Evolutionary conservation across 495 filamentous ascomycete species (phyloP).

Genomic region (Aspergillus haitiensis): DNA sequence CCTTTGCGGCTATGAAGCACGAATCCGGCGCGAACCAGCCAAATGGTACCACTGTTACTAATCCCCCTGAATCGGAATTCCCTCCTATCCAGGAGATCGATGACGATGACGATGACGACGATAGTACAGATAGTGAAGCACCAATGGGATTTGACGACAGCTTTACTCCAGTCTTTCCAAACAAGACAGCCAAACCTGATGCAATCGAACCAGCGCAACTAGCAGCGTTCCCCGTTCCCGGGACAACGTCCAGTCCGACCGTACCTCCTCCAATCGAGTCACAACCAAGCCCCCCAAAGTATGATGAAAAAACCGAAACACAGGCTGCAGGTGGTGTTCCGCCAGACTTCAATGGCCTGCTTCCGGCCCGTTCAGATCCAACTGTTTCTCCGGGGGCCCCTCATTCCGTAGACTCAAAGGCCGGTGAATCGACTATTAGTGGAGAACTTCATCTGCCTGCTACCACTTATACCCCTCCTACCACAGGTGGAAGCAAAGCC

Average conservation of each 20-base stretch:
- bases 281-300: conserved; percentile 65
- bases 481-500: conserved; percentile 35
- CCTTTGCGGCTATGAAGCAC: conserved; percentile 47
- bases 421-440: conserved; percentile 44
- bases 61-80: conserved; percentile 63
- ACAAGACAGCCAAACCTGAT: conserved; percentile 24
- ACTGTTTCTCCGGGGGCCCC: conserved; percentile 51
- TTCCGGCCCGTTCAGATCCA: conserved; percentile 65
- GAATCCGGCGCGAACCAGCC: conserved; percentile 22
- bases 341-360: conserved; percentile 61
- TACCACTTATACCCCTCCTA: conserved; percentile 16
- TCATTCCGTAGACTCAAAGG: conserved; percentile 44
- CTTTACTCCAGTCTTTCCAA: conserved; percentile 73
- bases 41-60: conserved; percentile 27
- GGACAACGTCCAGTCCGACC: conserved; percentile 27
- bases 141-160: conserved; percentile 84
- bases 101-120: conserved; percentile 70
- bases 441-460: conserved; percentile 35
- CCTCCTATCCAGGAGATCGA: conserved; percentile 88
- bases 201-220: conserved; percentile 44
- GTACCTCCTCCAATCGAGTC: conserved; percentile 50
- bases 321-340: conserved; percentile 48
- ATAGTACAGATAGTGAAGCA: conserved; percentile 71
- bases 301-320: conserved; percentile 48
- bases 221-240: conserved; percentile 43